Evolutionary conservation across 1,284 basidiomycete species (phyloP).

Genomic region (Apiotrichum siamense): DNA sequence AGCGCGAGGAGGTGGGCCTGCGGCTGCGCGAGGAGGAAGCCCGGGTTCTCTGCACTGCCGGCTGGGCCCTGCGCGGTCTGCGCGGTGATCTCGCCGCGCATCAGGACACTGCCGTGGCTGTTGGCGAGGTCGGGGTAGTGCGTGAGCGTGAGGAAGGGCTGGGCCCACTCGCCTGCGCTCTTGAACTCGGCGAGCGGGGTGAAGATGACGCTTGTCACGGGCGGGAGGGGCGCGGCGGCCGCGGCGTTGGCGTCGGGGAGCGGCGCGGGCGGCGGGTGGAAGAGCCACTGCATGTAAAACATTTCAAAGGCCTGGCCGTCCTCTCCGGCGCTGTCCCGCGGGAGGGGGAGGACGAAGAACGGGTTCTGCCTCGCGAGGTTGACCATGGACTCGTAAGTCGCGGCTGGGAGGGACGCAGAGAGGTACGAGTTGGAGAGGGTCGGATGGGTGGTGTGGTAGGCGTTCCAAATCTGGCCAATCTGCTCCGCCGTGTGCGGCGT

Average conservation of each 20-base stretch:
- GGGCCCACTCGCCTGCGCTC: conserved; percentile 74
- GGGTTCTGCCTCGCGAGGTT: conserved; percentile 60
- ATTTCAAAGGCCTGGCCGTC: conserved; percentile 64
- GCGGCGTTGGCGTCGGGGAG: background rate
- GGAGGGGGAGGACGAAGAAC: conserved; percentile 71
- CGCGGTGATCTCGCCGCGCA: conserved; percentile 87
- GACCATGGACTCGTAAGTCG: conserved; percentile 68
- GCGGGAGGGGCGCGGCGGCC: conserved; percentile 40
- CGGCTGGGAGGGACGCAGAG: conserved; percentile 68
- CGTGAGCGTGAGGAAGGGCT: conserved; percentile 83
- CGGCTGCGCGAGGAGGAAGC: conserved; percentile 63
- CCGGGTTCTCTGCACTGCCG: conserved; percentile 32
- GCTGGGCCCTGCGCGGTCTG: conserved; percentile 28
- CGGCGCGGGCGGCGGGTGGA: conserved; percentile 59
- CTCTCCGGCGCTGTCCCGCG: conserved; percentile 46
- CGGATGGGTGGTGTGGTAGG: conserved; percentile 71
- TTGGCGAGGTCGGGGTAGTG: conserved; percentile 82
- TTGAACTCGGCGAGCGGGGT: conserved; percentile 95
- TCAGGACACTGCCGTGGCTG: conserved; percentile 74
- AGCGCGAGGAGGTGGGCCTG: conserved; percentile 76
- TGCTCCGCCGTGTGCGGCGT: conserved; percentile 65
- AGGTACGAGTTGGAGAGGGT: conserved; percentile 75
- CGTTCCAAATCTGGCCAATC: conserved; percentile 76
- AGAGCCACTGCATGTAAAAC: conserved; percentile 79
- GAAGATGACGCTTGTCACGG: conserved; percentile 64